Evolutionary conservation across 2,329 filamentous ascomycete species (phyloP).

Genomic region (Fusarium acutatum): DNA sequence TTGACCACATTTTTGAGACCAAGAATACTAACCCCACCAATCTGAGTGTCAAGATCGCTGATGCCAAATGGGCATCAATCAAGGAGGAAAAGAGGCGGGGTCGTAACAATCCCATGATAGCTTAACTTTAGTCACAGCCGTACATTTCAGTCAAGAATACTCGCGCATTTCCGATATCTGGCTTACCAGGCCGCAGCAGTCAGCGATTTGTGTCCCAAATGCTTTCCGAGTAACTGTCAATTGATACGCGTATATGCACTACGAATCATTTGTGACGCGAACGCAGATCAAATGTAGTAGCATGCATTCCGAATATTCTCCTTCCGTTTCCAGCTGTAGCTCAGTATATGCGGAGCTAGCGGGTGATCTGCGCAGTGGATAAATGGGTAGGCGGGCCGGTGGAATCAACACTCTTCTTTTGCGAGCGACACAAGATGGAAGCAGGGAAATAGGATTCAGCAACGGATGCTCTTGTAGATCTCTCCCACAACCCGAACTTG

Average conservation of each 20-base stretch:
- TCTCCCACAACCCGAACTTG: too few relatives aligned
- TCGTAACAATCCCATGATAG: background rate
- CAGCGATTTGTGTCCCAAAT: background rate
- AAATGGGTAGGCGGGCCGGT: slow-evolving; percentile 9
- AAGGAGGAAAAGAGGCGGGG: slow-evolving; percentile 18
- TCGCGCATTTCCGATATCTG: too few relatives aligned
- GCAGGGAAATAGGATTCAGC: background rate
- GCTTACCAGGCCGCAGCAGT: too few relatives aligned
- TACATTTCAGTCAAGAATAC: background rate
- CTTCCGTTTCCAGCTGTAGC: background rate
- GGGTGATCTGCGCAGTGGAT: background rate
- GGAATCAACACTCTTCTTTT: background rate
- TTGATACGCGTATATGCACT: background rate
- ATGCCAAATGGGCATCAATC: slow-evolving; percentile 20
- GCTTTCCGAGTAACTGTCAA: background rate
- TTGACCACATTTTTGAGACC: slow-evolving; percentile 39
- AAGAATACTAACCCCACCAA: slow-evolving; percentile 13
- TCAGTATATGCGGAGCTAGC: background rate
- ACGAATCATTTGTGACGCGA: too few relatives aligned
- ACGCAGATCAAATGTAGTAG: background rate
- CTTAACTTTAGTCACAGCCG: background rate
- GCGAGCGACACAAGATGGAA: background rate
- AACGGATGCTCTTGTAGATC: background rate
- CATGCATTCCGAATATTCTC: background rate
- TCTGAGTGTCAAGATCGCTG: slow-evolving; percentile 22